phyloP scores from a whole-genome alignment of 345 rosid genomes.

The Cardamine chenopodiifolia region DNA sequence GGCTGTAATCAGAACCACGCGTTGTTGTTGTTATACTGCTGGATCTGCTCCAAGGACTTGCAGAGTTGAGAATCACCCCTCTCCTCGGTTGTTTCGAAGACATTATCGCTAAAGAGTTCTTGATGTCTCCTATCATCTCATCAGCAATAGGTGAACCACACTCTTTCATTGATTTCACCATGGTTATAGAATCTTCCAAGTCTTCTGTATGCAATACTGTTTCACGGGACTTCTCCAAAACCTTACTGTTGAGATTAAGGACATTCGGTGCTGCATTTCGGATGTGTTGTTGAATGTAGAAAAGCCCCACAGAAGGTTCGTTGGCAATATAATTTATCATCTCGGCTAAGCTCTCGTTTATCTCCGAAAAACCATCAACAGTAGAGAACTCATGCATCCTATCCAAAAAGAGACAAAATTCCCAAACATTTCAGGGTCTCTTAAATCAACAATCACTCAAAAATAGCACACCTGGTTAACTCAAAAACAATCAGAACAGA shows the following conservation, averaged over 20 bases:
- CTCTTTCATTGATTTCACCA: slow-evolving; percentile 80
- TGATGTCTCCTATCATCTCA: slow-evolving; percentile 85
- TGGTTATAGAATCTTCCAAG: slow-evolving; percentile 71
- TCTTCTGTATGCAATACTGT: slow-evolving; percentile 75
- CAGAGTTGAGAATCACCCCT: slow-evolving; percentile 53
- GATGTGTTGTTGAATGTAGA: slow-evolving; percentile 82
- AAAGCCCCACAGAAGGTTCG: slow-evolving; percentile 92
- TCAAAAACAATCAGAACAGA: not conserved
- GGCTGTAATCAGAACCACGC: slow-evolving; percentile 41
- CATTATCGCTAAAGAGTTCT: slow-evolving; percentile 59
- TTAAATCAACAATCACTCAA: not conserved
- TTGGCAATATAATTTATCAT: slow-evolving; percentile 92
- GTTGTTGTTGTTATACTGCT: slow-evolving; percentile 42
- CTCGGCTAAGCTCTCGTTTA: slow-evolving; percentile 81
- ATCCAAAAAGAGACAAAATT: slow-evolving; percentile 12
- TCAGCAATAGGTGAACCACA: slow-evolving; percentile 71
- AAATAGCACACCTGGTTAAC: not conserved
- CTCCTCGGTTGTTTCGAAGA: slow-evolving; percentile 71
- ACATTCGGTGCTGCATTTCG: slow-evolving; percentile 78
- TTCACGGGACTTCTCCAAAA: slow-evolving; percentile 60
- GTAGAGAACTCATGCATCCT: slow-evolving; percentile 95
- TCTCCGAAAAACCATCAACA: slow-evolving; percentile 88
- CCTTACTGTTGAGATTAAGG: slow-evolving; percentile 54
- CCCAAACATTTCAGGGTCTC: slow-evolving; percentile 4
- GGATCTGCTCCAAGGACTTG: slow-evolving; percentile 55